Evolutionary conservation across 495 filamentous ascomycete species (phyloP).

Genomic region (Aspergillus egyptiacus): DNA sequence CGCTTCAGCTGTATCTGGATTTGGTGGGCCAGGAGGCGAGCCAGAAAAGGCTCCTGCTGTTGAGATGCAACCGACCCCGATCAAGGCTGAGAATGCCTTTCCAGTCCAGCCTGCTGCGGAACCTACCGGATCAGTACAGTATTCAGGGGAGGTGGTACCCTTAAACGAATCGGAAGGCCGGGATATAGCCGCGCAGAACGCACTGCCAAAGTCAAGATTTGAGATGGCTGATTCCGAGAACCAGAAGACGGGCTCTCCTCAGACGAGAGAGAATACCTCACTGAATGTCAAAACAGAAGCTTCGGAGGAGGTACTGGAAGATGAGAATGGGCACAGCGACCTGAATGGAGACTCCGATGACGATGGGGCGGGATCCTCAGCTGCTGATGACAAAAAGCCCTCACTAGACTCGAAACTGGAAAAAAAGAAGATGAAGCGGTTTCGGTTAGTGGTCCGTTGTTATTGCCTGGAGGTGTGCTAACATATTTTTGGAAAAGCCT

Average conservation of each 20-base stretch:
- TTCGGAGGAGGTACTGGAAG: constrained; percentile 17
- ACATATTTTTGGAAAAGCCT: constrained; percentile 58
- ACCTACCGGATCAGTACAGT: constrained; percentile 14
- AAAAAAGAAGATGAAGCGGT: constrained; percentile 92
- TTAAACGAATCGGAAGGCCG: constrained; percentile 6
- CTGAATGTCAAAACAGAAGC: constrained; percentile 16
- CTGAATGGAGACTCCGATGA: constrained; percentile 30
- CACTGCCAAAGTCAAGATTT: constrained; percentile 11
- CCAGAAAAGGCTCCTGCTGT: constrained; percentile 15
- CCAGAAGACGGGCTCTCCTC: constrained; percentile 15
- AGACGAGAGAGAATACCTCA: constrained; percentile 17
- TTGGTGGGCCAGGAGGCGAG: constrained; percentile 22
- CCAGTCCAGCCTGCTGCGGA: constrained; percentile 16
- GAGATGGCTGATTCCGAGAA: constrained; percentile 19
- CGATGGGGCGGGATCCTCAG: constrained; percentile 26
- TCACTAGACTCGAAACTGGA: constrained; percentile 43
- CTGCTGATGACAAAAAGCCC: constrained; percentile 23
- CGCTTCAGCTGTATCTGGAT: constrained; percentile 19
- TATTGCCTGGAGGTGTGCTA: background rate
- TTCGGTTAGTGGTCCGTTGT: constrained; percentile 55
- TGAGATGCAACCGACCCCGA: constrained; percentile 29
- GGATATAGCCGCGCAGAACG: constrained; percentile 8
- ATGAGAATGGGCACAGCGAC: constrained; percentile 19
- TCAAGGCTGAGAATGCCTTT: constrained; percentile 37
- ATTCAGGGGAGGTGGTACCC: constrained; percentile 19